A percentile compares a stretch with the other conserved stretches of the same genome.
phyloP scores from a whole-genome alignment of 805 yeast species.

The Candida mattraensis region DNA sequence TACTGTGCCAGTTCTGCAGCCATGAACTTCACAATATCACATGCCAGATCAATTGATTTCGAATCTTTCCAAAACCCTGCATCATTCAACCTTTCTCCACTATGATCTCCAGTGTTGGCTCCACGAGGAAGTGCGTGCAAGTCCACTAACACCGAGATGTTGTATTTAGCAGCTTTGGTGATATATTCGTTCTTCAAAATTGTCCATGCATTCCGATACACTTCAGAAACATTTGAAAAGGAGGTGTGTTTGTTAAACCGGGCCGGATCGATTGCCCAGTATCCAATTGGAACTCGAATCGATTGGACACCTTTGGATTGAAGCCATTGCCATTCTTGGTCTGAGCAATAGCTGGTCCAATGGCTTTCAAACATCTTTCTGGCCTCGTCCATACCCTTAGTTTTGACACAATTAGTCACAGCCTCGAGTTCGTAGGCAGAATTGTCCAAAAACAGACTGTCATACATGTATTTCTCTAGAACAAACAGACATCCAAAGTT shows the following conservation, averaged over 20 bases:
- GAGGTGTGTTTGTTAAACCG: constrained; percentile 57
- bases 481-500: constrained; percentile 83
- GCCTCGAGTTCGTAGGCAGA: constrained; percentile 76
- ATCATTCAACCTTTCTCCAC: constrained; percentile 62
- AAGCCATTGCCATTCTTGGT: constrained; percentile 81
- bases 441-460: constrained; percentile 55
- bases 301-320: constrained; percentile 67
- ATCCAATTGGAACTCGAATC: constrained; percentile 86
- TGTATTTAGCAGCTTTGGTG: constrained; percentile 54
- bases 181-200: constrained; percentile 50
- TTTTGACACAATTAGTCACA: constrained; percentile 46
- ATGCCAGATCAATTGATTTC: constrained; percentile 43
- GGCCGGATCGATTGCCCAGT: constrained; percentile 81
- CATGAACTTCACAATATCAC: constrained; percentile 55
- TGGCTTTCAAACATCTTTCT: constrained; percentile 55
- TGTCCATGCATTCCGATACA: constrained; percentile 76
- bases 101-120: constrained; percentile 83
- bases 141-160: constrained; percentile 79
- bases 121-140: constrained; percentile 92
- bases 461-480: constrained; percentile 76
- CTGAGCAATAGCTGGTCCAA: constrained; percentile 62
- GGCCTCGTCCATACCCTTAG: constrained; percentile 55
- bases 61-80: constrained; percentile 65
- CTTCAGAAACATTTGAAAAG: constrained; percentile 52
- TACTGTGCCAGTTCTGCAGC: constrained; percentile 53